Evolutionary conservation across 2,329 filamentous ascomycete genomes (phyloP), one percentile per base, ranked within the genome.

Genomic region (Alternaria triticimaculans): DNA sequence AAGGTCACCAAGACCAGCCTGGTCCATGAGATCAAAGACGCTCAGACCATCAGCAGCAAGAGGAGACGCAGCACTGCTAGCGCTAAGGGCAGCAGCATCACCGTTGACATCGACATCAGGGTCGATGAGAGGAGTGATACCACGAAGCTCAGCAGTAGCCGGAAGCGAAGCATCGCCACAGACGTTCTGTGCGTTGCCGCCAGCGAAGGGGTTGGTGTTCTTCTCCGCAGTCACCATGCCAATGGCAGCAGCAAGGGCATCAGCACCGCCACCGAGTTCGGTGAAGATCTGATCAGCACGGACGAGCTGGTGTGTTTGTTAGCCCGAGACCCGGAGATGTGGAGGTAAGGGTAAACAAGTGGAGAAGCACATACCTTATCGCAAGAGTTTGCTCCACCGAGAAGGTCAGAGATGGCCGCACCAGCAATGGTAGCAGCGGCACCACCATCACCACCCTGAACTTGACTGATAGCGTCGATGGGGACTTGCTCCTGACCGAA

Each of bases 151-250:
- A 23, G 80, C 79, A 8, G 87, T 90, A 30, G 83, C 85, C 11
- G 90, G 90, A 3, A 92, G 86, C 25, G 83, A 81, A 2, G 88
- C 80, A 67, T 92, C 88, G 41, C 82, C 85, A 80, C 90, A 92
- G 75, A 92, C 86, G 65, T 84, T 87, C 72, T 79, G 77, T 18
- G 87, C 89, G 33, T 88, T 83, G 72, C 81, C 82, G 65, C 86
- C 85, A 60, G 80, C 86, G 68, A 88, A 91, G 55, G 88, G 88
- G 82, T 92, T 92, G 82, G 90, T 90, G 85, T 92, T 92, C 80
- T 90, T 89, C 83, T 91, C 89, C 5, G 89, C 89, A 25, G 87
- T 85, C 14, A 91, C 89, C 41, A 91, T 84, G 15, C 85, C 86
- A 62, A 85, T 85, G 18, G 90, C 90, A 20, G 87, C 89, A 14